Conservation (phyloP, 2,329 filamentous ascomycete species). For the Chalaropsis thielavioides region DNA sequence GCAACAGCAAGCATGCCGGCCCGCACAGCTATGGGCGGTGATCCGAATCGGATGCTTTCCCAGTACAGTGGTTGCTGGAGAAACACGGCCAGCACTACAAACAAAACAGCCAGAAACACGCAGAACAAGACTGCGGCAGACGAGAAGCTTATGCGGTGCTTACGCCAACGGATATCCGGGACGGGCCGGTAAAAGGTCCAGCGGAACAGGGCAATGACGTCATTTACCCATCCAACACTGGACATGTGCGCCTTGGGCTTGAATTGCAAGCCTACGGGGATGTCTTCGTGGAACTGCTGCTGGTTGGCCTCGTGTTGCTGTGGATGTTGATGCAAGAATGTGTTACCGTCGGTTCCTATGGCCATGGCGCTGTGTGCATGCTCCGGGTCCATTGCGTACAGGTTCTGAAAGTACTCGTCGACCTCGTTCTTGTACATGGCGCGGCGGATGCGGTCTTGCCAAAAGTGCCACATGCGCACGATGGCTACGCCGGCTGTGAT, state of each 20-base stretch:
- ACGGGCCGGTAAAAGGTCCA: slow-evolving; percentile 83
- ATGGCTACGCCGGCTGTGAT: slow-evolving; percentile 52
- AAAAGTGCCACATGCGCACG: slow-evolving; percentile 71
- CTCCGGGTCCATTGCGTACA: slow-evolving; percentile 38
- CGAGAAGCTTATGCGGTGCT: slow-evolving; percentile 62
- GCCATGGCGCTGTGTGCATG: slow-evolving; percentile 34
- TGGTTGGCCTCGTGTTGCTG: not conserved
- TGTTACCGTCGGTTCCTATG: slow-evolving; percentile 37
- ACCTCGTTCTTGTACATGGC: slow-evolving; percentile 67
- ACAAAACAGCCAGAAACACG: slow-evolving; percentile 51
- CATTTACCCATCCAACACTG: slow-evolving; percentile 60
- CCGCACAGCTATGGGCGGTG: slow-evolving; percentile 73
- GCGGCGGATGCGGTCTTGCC: slow-evolving; percentile 85
- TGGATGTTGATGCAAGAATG: slow-evolving; percentile 2
- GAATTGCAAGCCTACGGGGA: slow-evolving; percentile 30
- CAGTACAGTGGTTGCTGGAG: slow-evolving; percentile 81
- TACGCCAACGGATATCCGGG: slow-evolving; percentile 54
- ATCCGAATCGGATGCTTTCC: slow-evolving; percentile 72
- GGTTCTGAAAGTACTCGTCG: slow-evolving; percentile 45
- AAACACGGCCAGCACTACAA: slow-evolving; percentile 71
- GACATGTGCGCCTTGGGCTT: slow-evolving; percentile 59
- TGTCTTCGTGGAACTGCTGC: not conserved
- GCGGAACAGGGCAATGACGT: slow-evolving; percentile 65
- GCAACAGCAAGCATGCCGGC: slow-evolving; percentile 86
- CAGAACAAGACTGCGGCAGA: slow-evolving; percentile 59